Evolutionary conservation across 169 alveolate genomes (phyloP).

Genomic region (Eimeria falciformis): DNA sequence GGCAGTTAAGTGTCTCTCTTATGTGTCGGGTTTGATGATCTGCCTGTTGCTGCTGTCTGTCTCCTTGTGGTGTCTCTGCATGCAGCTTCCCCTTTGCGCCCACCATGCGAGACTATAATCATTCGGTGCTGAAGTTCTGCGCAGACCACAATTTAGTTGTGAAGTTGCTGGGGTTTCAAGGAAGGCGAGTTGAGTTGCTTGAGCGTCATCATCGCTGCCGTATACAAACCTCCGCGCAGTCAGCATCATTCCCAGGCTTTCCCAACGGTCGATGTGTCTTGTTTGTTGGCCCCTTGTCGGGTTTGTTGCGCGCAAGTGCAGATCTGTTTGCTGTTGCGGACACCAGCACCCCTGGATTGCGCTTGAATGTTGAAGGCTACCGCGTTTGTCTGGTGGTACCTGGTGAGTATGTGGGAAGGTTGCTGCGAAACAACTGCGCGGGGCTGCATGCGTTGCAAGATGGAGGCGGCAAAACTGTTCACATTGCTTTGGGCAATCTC

Average conservation of each 20-base stretch:
- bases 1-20: too few species aligned
- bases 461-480: slow-evolving; percentile 71
- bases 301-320: slow-evolving; percentile 65
- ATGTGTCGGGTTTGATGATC: too few species aligned
- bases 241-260: slow-evolving; percentile 72
- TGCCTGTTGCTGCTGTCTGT: not conserved
- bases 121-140: slow-evolving; percentile 65
- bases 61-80: not conserved
- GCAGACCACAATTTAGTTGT: slow-evolving; percentile 77
- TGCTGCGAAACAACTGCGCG: slow-evolving; percentile 73
- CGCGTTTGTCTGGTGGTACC: slow-evolving; percentile 73
- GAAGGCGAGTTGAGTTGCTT: slow-evolving; percentile 66
- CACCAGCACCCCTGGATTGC: slow-evolving; percentile 70
- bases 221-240: slow-evolving; percentile 69
- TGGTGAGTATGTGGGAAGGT: slow-evolving; percentile 68
- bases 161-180: slow-evolving; percentile 68
- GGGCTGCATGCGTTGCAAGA: slow-evolving; percentile 75
- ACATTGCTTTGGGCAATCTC: slow-evolving; percentile 67
- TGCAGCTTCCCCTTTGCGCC: slow-evolving; percentile 69
- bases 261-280: slow-evolving; percentile 74
- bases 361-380: slow-evolving; percentile 58
- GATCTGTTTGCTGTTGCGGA: slow-evolving; percentile 71
- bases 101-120: slow-evolving; percentile 32
- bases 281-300: slow-evolving; percentile 43
- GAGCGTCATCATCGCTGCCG: slow-evolving; percentile 68